These are phyloP conservation scores for Zizania palustris DNA, from an alignment of 202 grass and related monocot genomes.

Conservation along the genomic window DNA sequence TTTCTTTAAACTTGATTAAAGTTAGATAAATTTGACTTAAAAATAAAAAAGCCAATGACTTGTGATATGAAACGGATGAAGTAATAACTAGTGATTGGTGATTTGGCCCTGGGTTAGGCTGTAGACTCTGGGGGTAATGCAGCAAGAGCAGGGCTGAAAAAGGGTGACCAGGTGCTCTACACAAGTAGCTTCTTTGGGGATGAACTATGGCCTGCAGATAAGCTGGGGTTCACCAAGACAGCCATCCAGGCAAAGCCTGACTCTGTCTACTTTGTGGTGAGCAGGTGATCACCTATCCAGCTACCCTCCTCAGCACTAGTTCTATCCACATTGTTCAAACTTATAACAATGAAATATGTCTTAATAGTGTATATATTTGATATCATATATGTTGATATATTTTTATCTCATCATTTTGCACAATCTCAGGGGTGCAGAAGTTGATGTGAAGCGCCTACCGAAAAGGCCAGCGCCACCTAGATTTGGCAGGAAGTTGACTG, in stretches of 20 bases:
- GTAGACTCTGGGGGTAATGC: conserved; percentile 93
- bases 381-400: no score
- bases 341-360: no score
- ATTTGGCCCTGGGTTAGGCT: conserved; percentile 52
- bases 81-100: background rate
- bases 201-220: conserved; percentile 97
- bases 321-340: background rate
- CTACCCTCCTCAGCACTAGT: background rate
- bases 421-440: conserved; percentile 57
- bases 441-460: conserved; percentile 83
- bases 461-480: conserved; percentile 90
- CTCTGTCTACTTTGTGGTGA: conserved; percentile 93
- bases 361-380: no score
- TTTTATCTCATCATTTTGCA: conserved; percentile 7
- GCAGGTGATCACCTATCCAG: conserved; percentile 49
- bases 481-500: conserved; percentile 77
- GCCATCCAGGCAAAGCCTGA: conserved; percentile 96
- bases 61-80: no score
- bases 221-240: conserved; percentile 98
- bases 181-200: conserved; percentile 98
- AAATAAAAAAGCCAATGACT: no score
- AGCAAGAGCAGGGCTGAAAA: conserved; percentile 72
- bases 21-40: no score
- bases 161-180: conserved; percentile 89
- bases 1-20: no score